Conservation (phyloP, 331 rosid genomes). For the Acacia concinna region DNA sequence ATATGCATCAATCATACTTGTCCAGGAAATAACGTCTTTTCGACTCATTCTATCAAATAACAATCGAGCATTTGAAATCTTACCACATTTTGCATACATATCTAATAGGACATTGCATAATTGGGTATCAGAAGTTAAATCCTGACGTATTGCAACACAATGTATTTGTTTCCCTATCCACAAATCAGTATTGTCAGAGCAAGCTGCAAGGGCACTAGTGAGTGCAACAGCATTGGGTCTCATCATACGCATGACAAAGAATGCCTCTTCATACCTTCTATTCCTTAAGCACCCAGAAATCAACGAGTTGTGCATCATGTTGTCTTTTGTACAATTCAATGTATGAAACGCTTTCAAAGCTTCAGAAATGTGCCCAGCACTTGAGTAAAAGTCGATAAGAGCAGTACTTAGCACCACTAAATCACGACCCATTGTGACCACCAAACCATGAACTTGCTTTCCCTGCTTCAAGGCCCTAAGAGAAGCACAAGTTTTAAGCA, state of each 20-base stretch:
- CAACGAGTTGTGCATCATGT: conserved; percentile 50
- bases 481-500: conserved; percentile 60
- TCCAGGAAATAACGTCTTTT: conserved; percentile 61
- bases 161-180: conserved; percentile 65
- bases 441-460: conserved; percentile 70
- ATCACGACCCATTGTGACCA: conserved; percentile 57
- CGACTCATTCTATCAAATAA: conserved; percentile 41
- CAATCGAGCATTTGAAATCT: conserved; percentile 38
- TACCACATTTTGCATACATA: conserved; percentile 72
- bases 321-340: conserved; percentile 51
- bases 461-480: conserved; percentile 51
- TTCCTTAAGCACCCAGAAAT: conserved; percentile 59
- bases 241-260: conserved; percentile 43
- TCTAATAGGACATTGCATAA: conserved; percentile 54
- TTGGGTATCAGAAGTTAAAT: conserved; percentile 50
- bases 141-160: conserved; percentile 51
- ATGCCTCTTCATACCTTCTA: conserved; percentile 45
- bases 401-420: conserved; percentile 64
- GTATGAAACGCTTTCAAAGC: conserved; percentile 50
- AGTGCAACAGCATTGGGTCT: conserved; percentile 57
- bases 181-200: conserved; percentile 58
- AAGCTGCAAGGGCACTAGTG: conserved; percentile 57
- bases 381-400: conserved; percentile 61
- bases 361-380: conserved; percentile 43
- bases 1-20: conserved; percentile 65